Base-by-base conservation (phyloP, 2,329 filamentous ascomycete genomes). In the Neurospora sp. region DNA sequence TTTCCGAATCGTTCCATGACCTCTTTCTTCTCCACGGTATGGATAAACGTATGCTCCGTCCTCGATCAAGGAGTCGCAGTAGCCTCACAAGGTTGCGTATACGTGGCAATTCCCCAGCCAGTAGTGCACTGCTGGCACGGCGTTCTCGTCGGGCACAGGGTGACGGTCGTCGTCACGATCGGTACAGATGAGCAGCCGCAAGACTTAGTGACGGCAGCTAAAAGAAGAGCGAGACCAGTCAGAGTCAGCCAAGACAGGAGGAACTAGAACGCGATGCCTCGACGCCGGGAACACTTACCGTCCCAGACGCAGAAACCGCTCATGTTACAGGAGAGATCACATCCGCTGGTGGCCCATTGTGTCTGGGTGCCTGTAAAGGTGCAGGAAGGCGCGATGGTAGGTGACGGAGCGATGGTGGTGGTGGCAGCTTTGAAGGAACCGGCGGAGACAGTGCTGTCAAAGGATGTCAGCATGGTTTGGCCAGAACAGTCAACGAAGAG, bases 351-450 rank as follows among this genome's bases (percentile, higher is more conserved):
- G 8, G 71, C 71, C 52, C 74, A 75, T 17, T 71, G 66, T 4
- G 74, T 75, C 39, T 74, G 74, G 2, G 74, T 75, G 1, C 71
- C 70, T 2, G 67, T 69, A 28, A 67, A 72, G 36, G 74, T 75
- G 70, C 74, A 75, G 0, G 74, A 75, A 1, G 69, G 68, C 0
- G 70, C 69, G 6, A 72, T 46, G n/a, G 66, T 57, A 10, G 23
- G 28, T 10, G 52, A 36, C 1, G 52, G 28, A 23, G 66, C 1
- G 3, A 37, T 66, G 38, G 67, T 66, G 19, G 28, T 57, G 33
- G 36, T n/a, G 10, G 41, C 40, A 28, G 66, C 62, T 37, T 40
- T 17, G 17, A 23, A 62, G 5, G 39, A 28, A 1, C 28, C 15
- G 28, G 52, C 52, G 28, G 52, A 62, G 3, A 33, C 52, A 15